Evolutionary conservation across 768 basidiomycete species (phyloP), one percentile per base, ranked within the genome.

Genomic region (Pisolithus microcarpus): DNA sequence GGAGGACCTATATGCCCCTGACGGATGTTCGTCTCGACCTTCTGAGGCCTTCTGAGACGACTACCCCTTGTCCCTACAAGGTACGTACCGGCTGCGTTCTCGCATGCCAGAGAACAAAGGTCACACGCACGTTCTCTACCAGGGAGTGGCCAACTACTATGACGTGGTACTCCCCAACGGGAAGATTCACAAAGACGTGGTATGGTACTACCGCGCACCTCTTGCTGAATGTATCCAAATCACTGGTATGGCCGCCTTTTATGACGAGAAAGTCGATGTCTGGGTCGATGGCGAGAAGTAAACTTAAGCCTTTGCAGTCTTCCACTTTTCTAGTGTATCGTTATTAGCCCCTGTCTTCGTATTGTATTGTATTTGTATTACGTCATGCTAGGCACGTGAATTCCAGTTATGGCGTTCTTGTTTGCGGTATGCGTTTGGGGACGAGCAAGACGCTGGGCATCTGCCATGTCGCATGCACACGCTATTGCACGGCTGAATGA

Each of bases 211-310:
- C 63, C 75, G 72, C 24, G 71, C 72, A 37, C 75, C 82, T 0
- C 73, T 66, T 13, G 65, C 67, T 0, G 83, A 84, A 53, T 77
- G 77, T 38, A 66, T 72, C 3, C 69, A 64, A 19, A 74, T 84
- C 40, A 68, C 63, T 46, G 81, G 81, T 16, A 73, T 73, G 51
- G 64, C 79, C 7, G 76, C 80, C 0, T 84, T 83, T 61, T 81
- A 80, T 53, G 81, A 85, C 48, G 82, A 86, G 56, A 82, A 80
- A 53, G 76, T 85, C 24, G 81, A 84, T 48, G 75, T 85, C 11
- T 85, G 73, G 68, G 60, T 85, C 15, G 81, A 85, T 56, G 82
- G 75, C 16, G 72, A 71, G 50, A 79, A 79, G 59, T 76, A 79
- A 57, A 56, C 60, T 15, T 73, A 67, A 11, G 21, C 4, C 10